Percentiles rank a stretch among this genome's conserved stretches.
Evolutionary conservation across 2,329 filamentous ascomycete genomes (phyloP).

Genomic region (Xylariaceae sp.): DNA sequence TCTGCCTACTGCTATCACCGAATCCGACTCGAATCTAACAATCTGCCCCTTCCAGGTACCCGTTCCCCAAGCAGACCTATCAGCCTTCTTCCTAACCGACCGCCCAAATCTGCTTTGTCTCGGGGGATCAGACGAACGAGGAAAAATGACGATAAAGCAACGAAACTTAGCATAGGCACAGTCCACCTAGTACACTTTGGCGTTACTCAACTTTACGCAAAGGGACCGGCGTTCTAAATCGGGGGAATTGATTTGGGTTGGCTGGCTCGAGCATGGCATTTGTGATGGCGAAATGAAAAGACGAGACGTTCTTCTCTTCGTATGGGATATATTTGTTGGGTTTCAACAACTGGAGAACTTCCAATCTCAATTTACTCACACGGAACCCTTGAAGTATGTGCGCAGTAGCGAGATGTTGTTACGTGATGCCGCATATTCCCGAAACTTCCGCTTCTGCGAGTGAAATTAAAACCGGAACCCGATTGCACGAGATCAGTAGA

Average conservation of each 20-base stretch:
- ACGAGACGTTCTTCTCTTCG: slow-evolving; percentile 14
- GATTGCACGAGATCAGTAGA: neutral
- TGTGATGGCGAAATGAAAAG: slow-evolving; percentile 18
- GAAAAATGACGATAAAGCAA: slow-evolving; percentile 8
- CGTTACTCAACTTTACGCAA: slow-evolving; percentile 38
- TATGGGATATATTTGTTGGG: slow-evolving; percentile 22
- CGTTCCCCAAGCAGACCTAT: slow-evolving; percentile 78
- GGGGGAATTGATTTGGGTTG: slow-evolving; percentile 17
- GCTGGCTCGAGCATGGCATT: slow-evolving; percentile 18
- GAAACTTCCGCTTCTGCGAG: neutral
- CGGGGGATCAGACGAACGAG: slow-evolving; percentile 11
- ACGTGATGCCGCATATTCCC: neutral
- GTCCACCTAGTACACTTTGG: slow-evolving; percentile 30
- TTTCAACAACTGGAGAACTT: slow-evolving; percentile 28
- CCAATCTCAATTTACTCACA: slow-evolving; percentile 12
- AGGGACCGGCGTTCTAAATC: slow-evolving; percentile 29
- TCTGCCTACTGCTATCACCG: neutral
- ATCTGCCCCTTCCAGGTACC: slow-evolving; percentile 53
- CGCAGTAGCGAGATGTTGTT: neutral
- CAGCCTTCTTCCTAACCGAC: slow-evolving; percentile 39
- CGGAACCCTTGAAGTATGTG: slow-evolving; percentile 1
- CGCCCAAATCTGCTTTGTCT: slow-evolving; percentile 20
- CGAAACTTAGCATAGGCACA: slow-evolving; percentile 24
- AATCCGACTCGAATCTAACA: slow-evolving; percentile 17
- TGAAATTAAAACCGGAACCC: neutral